A percentile compares a stretch with the other conserved stretches of the same genome.
Evolutionary conservation across 805 yeast genomes (phyloP).

Genomic region (Starmera caribaea): DNA sequence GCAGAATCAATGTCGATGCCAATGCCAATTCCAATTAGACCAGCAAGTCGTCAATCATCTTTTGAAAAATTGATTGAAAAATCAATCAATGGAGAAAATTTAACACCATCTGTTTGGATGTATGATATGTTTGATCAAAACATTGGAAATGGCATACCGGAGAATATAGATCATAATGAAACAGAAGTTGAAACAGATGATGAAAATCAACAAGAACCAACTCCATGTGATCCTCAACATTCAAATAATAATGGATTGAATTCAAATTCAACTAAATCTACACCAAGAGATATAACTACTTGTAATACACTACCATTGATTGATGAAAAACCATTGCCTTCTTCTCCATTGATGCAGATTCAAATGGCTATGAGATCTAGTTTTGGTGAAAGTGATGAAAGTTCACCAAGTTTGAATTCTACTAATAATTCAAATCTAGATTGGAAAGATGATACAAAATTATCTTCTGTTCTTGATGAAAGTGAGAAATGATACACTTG

Average conservation of each 20-base stretch:
- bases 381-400: neutral
- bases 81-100: constrained; percentile 23
- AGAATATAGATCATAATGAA: neutral
- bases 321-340: constrained; percentile 16
- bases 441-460: too few species aligned
- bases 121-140: constrained; percentile 7
- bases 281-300: constrained; percentile 20
- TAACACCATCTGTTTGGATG: constrained; percentile 20
- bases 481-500: too few species aligned
- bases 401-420: neutral
- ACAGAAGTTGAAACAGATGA: too few species aligned
- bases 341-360: neutral
- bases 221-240: constrained; percentile 2
- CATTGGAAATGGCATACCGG: too few species aligned
- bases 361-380: neutral
- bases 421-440: too few species aligned
- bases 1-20: neutral
- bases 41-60: constrained; percentile 20
- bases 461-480: too few species aligned
- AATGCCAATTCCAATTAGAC: constrained; percentile 1
- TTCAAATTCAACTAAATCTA: constrained; percentile 9
- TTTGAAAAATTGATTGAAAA: constrained; percentile 29
- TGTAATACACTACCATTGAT: constrained; percentile 21
- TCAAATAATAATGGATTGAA: constrained; percentile 12
- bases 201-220: constrained; percentile 8